A percentile compares a stretch with the other conserved stretches of the same genome.
Conservation (phyloP, 257 asterid genomes). For the Fraxinus quadrangulata region DNA sequence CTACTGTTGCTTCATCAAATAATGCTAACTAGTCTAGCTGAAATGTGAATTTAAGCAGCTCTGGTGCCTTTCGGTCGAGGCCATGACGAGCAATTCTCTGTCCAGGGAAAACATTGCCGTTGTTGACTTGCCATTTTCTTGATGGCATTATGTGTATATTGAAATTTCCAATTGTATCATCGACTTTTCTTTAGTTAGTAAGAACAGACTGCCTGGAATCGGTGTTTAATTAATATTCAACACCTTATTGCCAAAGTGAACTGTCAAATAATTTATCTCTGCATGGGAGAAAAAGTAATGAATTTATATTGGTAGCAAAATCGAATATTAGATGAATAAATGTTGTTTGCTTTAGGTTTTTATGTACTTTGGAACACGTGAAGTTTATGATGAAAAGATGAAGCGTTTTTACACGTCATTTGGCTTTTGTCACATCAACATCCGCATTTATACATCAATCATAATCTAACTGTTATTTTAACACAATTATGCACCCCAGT, state of each 20-base stretch:
- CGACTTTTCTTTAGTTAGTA: neutral
- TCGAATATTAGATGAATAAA: neutral
- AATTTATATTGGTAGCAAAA: neutral
- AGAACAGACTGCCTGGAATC: constrained; percentile 20
- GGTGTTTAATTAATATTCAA: constrained; percentile 15
- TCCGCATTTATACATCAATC: neutral
- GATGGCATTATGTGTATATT: constrained; percentile 31
- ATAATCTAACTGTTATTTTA: no score
- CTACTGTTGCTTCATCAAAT: constrained; percentile 25
- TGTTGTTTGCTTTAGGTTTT: constrained; percentile 4
- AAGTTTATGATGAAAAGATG: neutral
- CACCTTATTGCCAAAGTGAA: constrained; percentile 26
- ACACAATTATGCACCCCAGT: no score
- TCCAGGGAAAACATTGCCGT: neutral
- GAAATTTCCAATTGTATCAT: constrained; percentile 24
- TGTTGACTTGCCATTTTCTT: constrained; percentile 18
- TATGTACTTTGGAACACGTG: neutral
- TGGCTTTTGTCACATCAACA: constrained; percentile 1
- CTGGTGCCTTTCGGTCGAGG: constrained; percentile 11
- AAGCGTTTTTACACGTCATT: constrained; percentile 25
- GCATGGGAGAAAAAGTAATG: constrained; percentile 10
- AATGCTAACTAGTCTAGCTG: constrained; percentile 21
- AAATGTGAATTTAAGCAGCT: constrained; percentile 29
- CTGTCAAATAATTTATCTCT: constrained; percentile 24
- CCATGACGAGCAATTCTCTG: constrained; percentile 12